These are phyloP conservation scores for Pichia deserticola DNA, from an alignment of 805 yeast species.

Conservation along the genomic window DNA sequence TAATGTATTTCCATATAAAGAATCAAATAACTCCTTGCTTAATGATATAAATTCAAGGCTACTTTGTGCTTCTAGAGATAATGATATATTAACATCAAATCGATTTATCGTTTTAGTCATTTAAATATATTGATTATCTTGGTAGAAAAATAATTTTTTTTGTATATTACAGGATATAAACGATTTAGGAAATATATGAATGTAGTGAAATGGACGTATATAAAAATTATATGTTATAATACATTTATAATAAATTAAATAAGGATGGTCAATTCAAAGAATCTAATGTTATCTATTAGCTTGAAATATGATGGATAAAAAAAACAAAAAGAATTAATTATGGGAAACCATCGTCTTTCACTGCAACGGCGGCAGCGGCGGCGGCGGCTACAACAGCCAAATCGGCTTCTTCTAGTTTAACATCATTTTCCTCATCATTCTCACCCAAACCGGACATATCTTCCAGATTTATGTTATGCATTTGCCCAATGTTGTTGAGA, in stretches of 20 bases:
- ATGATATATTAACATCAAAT: slow-evolving; percentile 10
- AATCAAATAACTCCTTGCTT: slow-evolving; percentile 9
- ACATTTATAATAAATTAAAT: too few relatives aligned
- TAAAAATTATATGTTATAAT: too few relatives aligned
- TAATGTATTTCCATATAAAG: slow-evolving; percentile 10
- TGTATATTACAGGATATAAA: too few relatives aligned
- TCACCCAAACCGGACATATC: slow-evolving; percentile 7
- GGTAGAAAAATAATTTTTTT: too few relatives aligned
- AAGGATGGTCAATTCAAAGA: too few relatives aligned
- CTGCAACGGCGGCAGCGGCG: slow-evolving; percentile 26
- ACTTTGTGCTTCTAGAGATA: slow-evolving; percentile 15
- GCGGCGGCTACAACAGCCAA: slow-evolving; percentile 30
- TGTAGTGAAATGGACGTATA: too few relatives aligned
- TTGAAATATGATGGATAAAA: too few relatives aligned
- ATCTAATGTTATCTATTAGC: too few relatives aligned
- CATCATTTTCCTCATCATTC: slow-evolving; percentile 3
- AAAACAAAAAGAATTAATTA: too few relatives aligned
- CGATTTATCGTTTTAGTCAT: background rate
- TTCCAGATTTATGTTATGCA: background rate
- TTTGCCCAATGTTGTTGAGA: background rate
- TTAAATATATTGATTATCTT: too few relatives aligned
- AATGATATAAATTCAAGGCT: slow-evolving; percentile 17
- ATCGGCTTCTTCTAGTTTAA: slow-evolving; percentile 18
- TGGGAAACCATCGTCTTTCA: slow-evolving; percentile 4
- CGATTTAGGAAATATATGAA: too few relatives aligned